A percentile compares a stretch with the other conserved stretches of the same genome.
Conservation (phyloP, 208 protist genomes). For the Trypanosoma vivax region DNA sequence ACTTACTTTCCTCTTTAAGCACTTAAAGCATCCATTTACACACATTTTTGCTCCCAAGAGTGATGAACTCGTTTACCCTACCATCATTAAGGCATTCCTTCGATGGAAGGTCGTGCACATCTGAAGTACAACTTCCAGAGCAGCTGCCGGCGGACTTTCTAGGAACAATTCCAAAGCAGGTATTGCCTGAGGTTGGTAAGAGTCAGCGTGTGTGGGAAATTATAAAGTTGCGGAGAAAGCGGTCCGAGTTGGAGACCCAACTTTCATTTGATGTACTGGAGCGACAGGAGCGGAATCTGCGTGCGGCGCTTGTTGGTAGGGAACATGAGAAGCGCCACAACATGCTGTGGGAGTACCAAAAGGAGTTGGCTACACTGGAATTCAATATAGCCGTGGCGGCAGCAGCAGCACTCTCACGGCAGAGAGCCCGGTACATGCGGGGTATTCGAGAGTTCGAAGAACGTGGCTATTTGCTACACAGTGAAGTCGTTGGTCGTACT, state of each 20-base stretch:
- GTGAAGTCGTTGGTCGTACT: conserved; percentile 9
- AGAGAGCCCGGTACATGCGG: conserved; percentile 11
- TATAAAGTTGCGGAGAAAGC: not conserved
- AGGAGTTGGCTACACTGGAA: conserved; percentile 13
- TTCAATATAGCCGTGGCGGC: not conserved
- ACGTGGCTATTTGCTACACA: conserved; percentile 14
- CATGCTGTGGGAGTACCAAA: conserved; percentile 18
- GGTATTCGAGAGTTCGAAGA: conserved; percentile 10
- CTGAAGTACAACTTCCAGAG: conserved; percentile 4
- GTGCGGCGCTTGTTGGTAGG: conserved; percentile 6
- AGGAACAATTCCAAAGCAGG: not conserved
- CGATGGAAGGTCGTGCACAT: not conserved
- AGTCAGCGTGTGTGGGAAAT: not conserved
- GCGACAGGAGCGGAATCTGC: conserved; percentile 7
- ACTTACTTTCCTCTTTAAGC: not conserved
- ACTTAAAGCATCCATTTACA: not conserved
- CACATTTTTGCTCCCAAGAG: not conserved
- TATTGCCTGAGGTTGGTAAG: conserved; percentile 3
- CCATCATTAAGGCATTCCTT: conserved; percentile 4
- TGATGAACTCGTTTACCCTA: conserved; percentile 16
- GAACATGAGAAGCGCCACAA: conserved; percentile 23
- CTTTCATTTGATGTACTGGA: conserved; percentile 5
- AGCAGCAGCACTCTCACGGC: not conserved
- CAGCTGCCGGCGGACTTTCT: not conserved
- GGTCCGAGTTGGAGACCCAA: not conserved